Evolutionary conservation across 2,329 filamentous ascomycete species (phyloP), one percentile per base, ranked within the genome.

Genomic region (Neonectria sp.): DNA sequence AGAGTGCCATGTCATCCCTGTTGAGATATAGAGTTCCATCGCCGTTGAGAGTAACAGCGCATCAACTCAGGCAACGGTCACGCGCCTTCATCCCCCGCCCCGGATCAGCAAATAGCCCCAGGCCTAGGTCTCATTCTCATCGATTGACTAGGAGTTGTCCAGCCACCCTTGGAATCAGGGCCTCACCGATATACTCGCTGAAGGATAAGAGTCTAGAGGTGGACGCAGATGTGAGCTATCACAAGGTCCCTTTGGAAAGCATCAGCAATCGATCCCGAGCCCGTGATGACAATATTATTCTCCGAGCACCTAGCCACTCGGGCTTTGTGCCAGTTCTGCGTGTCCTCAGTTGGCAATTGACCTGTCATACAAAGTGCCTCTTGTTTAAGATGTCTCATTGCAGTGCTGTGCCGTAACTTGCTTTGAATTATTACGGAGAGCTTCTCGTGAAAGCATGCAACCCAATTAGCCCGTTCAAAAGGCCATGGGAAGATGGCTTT

Each of bases 171-270:
- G 11, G n/a, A 43, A 43, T 25, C 62, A 59, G 52, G 45, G 24
- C 51, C 27, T 56, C 56, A 65, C 63, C 63, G 63, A 52, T 55
- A 60, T 65, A 43, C 63, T 43, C 31, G 33, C 27, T 65, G 45
- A 29, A 55, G 49, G 29, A 21, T 25, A 13, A 17, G 56, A 58
- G 49, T 59, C 55, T 29, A 17, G 37, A 17, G 46, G 31, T 13
- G 49, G 21, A 25, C 31, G 4, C 15, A 12, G 31, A 65, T 59
- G 49, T 37, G 55, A 59, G 49, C 49, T 48, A 17, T 65, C 62
- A 64, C 46, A 59, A 31, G 35, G 25, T 25, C 49, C 21, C 27
- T 35, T 8, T n/a, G 31, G 29, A 53, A 53, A 21, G 51, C 51
- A 35, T 35, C 31, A n/a, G 51, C 25, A 35, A 53, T 24, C n/a